phyloP scores from a whole-genome alignment of 306 rosid species.

The Fragaria vesca region DNA sequence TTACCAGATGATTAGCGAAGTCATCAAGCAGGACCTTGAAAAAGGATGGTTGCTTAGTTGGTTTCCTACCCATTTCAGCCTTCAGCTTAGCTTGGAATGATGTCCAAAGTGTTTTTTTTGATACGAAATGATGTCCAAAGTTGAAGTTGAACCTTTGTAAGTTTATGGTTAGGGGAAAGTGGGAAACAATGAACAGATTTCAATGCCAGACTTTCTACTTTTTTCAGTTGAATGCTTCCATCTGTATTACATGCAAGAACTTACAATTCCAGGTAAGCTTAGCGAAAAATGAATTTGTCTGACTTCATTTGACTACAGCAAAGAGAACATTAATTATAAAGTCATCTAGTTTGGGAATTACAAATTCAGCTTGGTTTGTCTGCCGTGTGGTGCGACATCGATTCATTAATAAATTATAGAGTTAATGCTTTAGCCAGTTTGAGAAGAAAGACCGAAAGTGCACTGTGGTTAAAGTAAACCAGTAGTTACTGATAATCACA shows the following conservation, averaged over 20 bases:
- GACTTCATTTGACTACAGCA: background rate
- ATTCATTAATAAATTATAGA: too few relatives aligned
- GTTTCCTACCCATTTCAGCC: background rate
- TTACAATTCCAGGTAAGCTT: background rate
- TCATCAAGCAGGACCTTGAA: constrained; percentile 11
- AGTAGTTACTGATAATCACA: too few relatives aligned
- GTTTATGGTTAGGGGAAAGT: background rate
- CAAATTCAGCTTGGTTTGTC: background rate
- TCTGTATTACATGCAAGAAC: background rate
- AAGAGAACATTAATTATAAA: background rate
- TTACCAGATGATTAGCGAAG: constrained; percentile 13
- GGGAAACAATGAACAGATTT: background rate
- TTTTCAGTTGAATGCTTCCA: background rate
- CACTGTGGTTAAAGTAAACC: too few relatives aligned
- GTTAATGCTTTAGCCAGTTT: too few relatives aligned
- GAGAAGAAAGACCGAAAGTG: too few relatives aligned
- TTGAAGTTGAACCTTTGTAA: background rate
- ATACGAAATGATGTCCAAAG: too few relatives aligned
- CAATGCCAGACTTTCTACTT: background rate
- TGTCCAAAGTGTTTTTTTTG: background rate
- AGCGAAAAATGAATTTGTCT: background rate
- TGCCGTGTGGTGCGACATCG: background rate
- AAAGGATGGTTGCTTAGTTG: background rate
- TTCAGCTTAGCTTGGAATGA: background rate
- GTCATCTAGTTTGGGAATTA: background rate